phyloP scores from a whole-genome alignment of 2,329 filamentous ascomycete genomes.

The Alternaria alternata region DNA sequence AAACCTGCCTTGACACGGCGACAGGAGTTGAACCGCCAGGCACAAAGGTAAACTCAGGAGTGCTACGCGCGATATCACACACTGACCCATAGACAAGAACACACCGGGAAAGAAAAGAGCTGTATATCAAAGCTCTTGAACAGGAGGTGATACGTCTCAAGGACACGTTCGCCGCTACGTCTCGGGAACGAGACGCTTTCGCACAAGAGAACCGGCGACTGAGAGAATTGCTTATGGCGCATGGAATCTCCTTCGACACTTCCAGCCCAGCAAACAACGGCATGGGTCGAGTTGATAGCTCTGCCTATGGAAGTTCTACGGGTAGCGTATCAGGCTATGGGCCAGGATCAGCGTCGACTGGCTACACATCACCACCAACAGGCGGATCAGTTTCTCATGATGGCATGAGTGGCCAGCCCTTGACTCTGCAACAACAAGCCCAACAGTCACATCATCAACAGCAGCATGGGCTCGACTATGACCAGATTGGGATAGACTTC shows the following conservation, averaged over 20 bases:
- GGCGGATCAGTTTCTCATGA: constrained; percentile 43
- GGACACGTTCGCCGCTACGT: constrained; percentile 78
- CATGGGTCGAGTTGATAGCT: constrained; percentile 47
- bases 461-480: constrained; percentile 69
- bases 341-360: constrained; percentile 55
- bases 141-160: constrained; percentile 89
- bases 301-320: constrained; percentile 55
- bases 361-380: constrained; percentile 56
- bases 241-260: constrained; percentile 66
- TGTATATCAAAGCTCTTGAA: constrained; percentile 93
- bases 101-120: constrained; percentile 94
- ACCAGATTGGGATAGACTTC: constrained; percentile 87
- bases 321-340: constrained; percentile 71
- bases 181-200: constrained; percentile 77
- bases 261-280: constrained; percentile 44
- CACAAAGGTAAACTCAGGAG: constrained; percentile 75
- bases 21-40: constrained; percentile 94
- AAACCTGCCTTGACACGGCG: constrained; percentile 91
- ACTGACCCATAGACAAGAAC: constrained; percentile 66
- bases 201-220: constrained; percentile 82
- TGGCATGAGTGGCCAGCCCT: constrained; percentile 27
- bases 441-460: constrained; percentile 32
- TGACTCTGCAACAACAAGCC: constrained; percentile 28
- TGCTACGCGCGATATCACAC: background rate
- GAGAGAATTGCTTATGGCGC: constrained; percentile 66